Evolutionary conservation across 306 rosid genomes (phyloP).

Genomic region (Prunus salicina): DNA sequence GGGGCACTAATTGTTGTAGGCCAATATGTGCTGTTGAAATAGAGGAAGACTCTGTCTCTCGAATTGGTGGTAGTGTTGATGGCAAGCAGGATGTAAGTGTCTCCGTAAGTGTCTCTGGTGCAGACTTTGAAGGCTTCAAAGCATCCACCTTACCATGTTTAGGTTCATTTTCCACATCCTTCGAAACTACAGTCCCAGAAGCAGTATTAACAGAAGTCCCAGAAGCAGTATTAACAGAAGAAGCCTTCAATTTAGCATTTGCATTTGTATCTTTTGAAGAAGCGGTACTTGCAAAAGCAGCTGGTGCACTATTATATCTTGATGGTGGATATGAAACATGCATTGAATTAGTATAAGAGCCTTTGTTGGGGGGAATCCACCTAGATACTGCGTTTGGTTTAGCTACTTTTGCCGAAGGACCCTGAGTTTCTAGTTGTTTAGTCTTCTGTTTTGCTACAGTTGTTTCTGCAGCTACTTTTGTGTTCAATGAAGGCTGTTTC

Average conservation of each 20-base stretch:
- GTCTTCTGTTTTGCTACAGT: constrained; percentile 47
- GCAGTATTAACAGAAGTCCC: constrained; percentile 39
- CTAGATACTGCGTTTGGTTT: constrained; percentile 66
- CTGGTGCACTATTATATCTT: constrained; percentile 67
- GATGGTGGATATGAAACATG: constrained; percentile 80
- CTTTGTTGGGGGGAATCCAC: constrained; percentile 89
- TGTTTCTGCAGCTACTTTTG: constrained; percentile 48
- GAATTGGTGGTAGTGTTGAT: constrained; percentile 27
- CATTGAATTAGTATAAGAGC: constrained; percentile 69
- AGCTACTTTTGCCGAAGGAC: constrained; percentile 56
- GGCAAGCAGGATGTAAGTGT: constrained; percentile 34
- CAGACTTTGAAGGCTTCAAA: constrained; percentile 47
- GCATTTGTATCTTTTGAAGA: constrained; percentile 51
- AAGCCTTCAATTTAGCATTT: constrained; percentile 45
- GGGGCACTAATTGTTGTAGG: constrained; percentile 28
- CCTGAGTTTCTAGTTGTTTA: constrained; percentile 65
- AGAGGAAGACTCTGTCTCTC: constrained; percentile 34
- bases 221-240: constrained; percentile 38
- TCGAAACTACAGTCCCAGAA: constrained; percentile 26
- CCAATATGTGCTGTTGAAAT: constrained; percentile 20
- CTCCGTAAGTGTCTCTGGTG: constrained; percentile 46
- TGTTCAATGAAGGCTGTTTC: constrained; percentile 49
- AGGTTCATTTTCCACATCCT: constrained; percentile 43
- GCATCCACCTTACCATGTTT: constrained; percentile 38
- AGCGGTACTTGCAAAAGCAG: constrained; percentile 39